Evolutionary conservation across 495 filamentous ascomycete species (phyloP), one percentile per base, ranked within the genome.

Genomic region (Hyaloscypha finlandica): DNA sequence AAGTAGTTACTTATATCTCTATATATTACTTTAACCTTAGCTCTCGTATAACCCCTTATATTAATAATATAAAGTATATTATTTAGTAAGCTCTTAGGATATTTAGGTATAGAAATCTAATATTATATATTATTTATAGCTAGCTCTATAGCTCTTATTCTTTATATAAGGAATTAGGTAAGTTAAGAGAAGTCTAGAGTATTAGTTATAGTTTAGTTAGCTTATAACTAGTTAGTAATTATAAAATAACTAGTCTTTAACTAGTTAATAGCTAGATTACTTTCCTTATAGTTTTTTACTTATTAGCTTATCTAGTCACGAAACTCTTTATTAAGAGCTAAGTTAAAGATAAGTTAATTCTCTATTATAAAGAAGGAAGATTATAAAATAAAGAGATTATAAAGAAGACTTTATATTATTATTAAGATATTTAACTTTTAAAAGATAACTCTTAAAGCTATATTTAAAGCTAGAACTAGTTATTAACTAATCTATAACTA

Each of bases 101-200:
- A 48, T 48, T 48, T 48, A 48, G 42, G 42, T n/a, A 48, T 48
- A 48, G n/a, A 48, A 48, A 48, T 48, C 1, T 48, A 48, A 48
- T 48, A 48, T 48, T 48, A 48, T 48, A 48, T 48, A 48, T 48
- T 48, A 48, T 48, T 48, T n/a, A n/a, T 48, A n/a, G 12, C n/a
- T 48, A 48, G 2, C 42, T 48, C 42, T 1, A 2, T 11, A 48
- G 11, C 2, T 48, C 2, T 48, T 1, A 2, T 1, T 48, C 2
- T 12, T 2, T n/a, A n/a, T 48, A 48, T 48, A 48, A 48, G n/a
- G 2, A 1, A 48, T 48, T n/a, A n/a, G 1, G 2, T 48, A 48
- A 2, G 2, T 48, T 48, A 48, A 48, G 42, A 48, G 42, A 48
- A 48, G 1, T 48, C 11, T 2, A 48, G 42, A 48, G 42, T 48